Base-by-base conservation (phyloP, 331 rosid genomes). In the Rhamnella rubrinervis region DNA sequence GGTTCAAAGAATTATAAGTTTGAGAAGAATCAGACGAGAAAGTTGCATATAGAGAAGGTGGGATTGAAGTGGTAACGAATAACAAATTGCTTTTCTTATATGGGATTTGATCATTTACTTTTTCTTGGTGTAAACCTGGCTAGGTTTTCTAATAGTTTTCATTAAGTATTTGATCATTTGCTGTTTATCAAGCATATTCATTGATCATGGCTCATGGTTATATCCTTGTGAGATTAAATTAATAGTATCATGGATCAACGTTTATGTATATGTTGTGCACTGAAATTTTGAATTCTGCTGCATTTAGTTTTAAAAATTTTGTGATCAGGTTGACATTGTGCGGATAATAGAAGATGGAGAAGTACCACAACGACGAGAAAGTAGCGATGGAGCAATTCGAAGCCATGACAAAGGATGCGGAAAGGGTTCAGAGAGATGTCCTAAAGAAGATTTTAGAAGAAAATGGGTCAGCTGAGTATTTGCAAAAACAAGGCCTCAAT, bases 381-480 rank as follows among this genome's bases (percentile, higher is more conserved):
- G 85, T 87, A 61, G 35, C 4, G 35, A 72, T 91, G 0, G 91
- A 89, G 50, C 82, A 91, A 68, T 93, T 93, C 52, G 97, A 93
- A 75, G 85, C 75, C n/a, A 53, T 84, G 19, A 91, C 97, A 15
- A 84, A 61, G 60, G 89, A 87, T 77, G 96, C 96, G 18, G 96
- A 63, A 63, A 85, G 74, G 61, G 86, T 85, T 80, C 98, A 93
- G 71, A 81, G 35, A 70, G 92, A 87, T 70, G 82, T 89, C 3
- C 83, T 93, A 20, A 59, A 75, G 77, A 86, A 72, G 83, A 93
- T 93, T 61, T 64, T 93, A 70, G 92, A 87, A 64, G 92, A 82
- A 59, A 93, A 93, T 50, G 88, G 80, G 41, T 85, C 88, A 17
- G 87, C 87, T 5, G 96, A 93, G 78, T 93, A 93, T 70, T 83